A percentile compares a stretch with the other conserved stretches of the same genome.
Evolutionary conservation across 176 grass and related monocot species (phyloP).

Genomic region (Phoenix dactylifera): DNA sequence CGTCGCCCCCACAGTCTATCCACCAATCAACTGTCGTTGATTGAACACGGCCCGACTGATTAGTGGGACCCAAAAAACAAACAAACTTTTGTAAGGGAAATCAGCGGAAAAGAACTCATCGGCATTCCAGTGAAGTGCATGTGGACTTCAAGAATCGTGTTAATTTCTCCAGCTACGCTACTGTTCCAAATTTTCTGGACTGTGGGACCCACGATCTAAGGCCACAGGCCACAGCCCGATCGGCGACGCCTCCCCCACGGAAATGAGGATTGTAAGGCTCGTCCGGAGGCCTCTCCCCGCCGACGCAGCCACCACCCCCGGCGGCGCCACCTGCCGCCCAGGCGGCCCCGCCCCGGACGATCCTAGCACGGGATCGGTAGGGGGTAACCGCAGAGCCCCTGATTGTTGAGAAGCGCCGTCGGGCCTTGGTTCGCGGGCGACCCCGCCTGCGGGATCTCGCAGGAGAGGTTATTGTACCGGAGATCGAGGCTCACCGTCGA

Average conservation of each 20-base stretch:
- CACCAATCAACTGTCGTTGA: no score
- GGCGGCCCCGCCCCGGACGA: conserved; percentile 13
- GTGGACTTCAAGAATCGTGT: no score
- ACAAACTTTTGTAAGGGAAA: no score
- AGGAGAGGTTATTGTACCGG: conserved; percentile 74
- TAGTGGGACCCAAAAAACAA: no score
- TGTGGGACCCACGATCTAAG: no score
- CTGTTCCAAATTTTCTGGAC: no score
- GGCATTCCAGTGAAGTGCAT: no score
- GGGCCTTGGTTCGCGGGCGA: conserved; percentile 74
- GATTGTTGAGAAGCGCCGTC: conserved; percentile 66
- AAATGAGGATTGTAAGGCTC: conserved; percentile 59
- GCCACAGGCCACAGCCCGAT: conserved; percentile 16
- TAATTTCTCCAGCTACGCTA: no score
- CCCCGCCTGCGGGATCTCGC: conserved; percentile 63
- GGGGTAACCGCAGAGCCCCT: conserved; percentile 58
- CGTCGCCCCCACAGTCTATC: no score
- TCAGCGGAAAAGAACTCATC: no score
- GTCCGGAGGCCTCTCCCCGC: conserved; percentile 27
- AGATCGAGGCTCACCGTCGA: conserved; percentile 64
- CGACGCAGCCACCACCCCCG: not conserved
- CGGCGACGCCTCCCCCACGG: conserved; percentile 42
- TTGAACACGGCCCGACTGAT: no score
- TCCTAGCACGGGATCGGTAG: conserved; percentile 62
- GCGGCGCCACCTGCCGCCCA: not conserved